phyloP scores from a whole-genome alignment of 2,329 filamentous ascomycete genomes.

The Thielaviopsis euricoi region DNA sequence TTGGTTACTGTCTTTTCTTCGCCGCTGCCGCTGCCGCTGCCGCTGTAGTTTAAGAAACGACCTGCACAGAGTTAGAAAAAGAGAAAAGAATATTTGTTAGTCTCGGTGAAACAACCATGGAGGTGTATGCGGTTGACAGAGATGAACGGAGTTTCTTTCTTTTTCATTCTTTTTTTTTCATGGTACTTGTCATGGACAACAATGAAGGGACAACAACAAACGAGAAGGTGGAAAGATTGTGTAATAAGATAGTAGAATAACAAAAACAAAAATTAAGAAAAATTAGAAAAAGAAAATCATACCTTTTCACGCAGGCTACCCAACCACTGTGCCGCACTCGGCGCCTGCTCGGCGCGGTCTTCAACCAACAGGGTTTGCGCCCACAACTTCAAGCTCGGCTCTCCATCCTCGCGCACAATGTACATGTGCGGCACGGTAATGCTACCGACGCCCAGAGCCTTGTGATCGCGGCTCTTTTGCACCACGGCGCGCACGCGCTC shows the following conservation, averaged over 20 bases:
- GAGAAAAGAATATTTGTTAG: neutral
- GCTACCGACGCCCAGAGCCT: slow-evolving; percentile 74
- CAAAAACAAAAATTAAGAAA: neutral
- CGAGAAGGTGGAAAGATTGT: neutral
- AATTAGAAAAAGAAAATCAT: slow-evolving; percentile 7
- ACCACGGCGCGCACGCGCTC: slow-evolving; percentile 81
- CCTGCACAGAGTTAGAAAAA: neutral
- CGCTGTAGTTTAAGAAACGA: slow-evolving; percentile 9
- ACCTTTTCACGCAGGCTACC: slow-evolving; percentile 91
- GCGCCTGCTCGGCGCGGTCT: slow-evolving; percentile 82
- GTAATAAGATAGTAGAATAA: neutral
- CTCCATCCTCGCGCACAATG: slow-evolving; percentile 84
- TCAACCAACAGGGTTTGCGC: slow-evolving; percentile 91
- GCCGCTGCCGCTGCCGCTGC: too few relatives aligned
- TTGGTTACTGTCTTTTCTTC: too few relatives aligned
- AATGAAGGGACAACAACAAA: neutral
- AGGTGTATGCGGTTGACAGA: too few relatives aligned
- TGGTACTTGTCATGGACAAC: too few relatives aligned
- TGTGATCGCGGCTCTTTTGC: slow-evolving; percentile 81
- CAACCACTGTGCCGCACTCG: slow-evolving; percentile 89
- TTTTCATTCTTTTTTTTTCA: too few relatives aligned
- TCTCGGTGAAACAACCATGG: neutral
- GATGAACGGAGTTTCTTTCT: too few relatives aligned
- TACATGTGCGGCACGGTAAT: slow-evolving; percentile 89
- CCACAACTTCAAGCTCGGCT: slow-evolving; percentile 90